Conservation (phyloP, 2,329 filamentous ascomycete genomes). For the Diaporthe velutina region DNA sequence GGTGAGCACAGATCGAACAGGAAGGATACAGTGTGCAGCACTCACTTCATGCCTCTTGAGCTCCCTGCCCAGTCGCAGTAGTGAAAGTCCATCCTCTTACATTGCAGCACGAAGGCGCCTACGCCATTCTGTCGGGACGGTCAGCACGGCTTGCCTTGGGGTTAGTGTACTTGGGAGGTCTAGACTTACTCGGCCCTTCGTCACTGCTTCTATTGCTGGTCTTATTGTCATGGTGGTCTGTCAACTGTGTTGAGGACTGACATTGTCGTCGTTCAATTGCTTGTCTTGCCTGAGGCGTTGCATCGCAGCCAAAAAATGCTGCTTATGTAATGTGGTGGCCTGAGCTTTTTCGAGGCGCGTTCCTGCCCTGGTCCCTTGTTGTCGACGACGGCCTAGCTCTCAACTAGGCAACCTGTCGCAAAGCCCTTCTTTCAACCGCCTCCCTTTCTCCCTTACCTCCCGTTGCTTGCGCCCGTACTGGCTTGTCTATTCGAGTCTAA, state of each 20-base stretch:
- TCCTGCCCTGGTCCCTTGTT: conserved; percentile 25
- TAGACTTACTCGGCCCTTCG: conserved; percentile 64
- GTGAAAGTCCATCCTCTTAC: conserved; percentile 94
- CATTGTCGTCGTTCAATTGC: background rate
- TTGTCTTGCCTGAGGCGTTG: background rate
- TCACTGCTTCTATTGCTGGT: conserved; percentile 63
- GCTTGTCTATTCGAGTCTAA: background rate
- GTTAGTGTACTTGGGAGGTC: too few relatives aligned
- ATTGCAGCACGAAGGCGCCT: conserved; percentile 96
- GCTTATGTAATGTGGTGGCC: conserved; percentile 33
- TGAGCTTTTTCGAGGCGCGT: conserved; percentile 31
- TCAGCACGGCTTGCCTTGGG: conserved; percentile 30
- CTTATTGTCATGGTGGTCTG: conserved; percentile 66
- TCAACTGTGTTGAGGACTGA: conserved; percentile 44
- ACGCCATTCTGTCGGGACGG: conserved; percentile 82
- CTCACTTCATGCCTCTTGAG: conserved; percentile 94
- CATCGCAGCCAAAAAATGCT: conserved; percentile 32
- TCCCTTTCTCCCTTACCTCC: background rate
- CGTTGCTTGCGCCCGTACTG: background rate
- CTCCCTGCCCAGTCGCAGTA: conserved; percentile 98
- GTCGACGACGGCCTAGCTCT: conserved; percentile 21
- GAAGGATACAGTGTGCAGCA: conserved; percentile 27
- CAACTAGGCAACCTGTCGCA: conserved; percentile 33
- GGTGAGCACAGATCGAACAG: conserved; percentile 24
- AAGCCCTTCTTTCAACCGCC: conserved; percentile 15